A percentile compares a stretch with the other conserved stretches of the same genome.
Evolutionary conservation across 1,284 basidiomycete species (phyloP).

Genomic region (Anthracocystis panici-leucophaei): DNA sequence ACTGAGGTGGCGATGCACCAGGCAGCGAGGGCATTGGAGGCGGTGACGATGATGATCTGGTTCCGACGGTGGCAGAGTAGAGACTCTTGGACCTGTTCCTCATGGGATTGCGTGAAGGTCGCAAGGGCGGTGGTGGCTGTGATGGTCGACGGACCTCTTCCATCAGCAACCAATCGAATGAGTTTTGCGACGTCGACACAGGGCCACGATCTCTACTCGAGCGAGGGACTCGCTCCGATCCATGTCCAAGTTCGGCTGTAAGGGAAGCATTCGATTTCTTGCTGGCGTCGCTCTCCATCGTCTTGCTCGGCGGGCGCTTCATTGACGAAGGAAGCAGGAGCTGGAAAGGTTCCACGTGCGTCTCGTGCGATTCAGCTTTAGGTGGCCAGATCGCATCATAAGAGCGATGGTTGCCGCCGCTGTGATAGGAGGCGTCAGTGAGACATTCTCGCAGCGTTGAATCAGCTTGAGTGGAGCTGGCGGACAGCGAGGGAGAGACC

Average conservation of each 20-base stretch:
- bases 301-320: slow-evolving; percentile 27
- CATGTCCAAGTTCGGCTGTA: slow-evolving; percentile 24
- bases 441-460: background rate
- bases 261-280: slow-evolving; percentile 21
- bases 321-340: slow-evolving; percentile 36
- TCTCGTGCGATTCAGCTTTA: background rate
- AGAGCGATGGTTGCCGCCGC: background rate
- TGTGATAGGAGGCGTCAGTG: no score
- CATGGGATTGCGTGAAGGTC: slow-evolving; percentile 30
- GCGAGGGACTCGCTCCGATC: background rate
- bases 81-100: slow-evolving; percentile 34
- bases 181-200: background rate
- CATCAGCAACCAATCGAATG: slow-evolving; percentile 13
- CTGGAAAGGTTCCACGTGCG: background rate
- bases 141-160: slow-evolving; percentile 5
- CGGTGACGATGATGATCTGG: slow-evolving; percentile 15
- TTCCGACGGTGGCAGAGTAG: slow-evolving; percentile 7
- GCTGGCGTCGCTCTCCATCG: slow-evolving; percentile 11
- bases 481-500: slow-evolving; percentile 19
- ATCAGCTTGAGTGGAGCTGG: slow-evolving; percentile 14
- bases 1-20: slow-evolving; percentile 1
- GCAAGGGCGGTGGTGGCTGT: slow-evolving; percentile 26
- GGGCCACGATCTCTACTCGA: background rate
- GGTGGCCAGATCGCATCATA: background rate
- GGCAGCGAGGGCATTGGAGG: slow-evolving; percentile 25